Evolutionary conservation across 371 early-diverging fungal species (phyloP).

Genomic region (Mortierella sp.): DNA sequence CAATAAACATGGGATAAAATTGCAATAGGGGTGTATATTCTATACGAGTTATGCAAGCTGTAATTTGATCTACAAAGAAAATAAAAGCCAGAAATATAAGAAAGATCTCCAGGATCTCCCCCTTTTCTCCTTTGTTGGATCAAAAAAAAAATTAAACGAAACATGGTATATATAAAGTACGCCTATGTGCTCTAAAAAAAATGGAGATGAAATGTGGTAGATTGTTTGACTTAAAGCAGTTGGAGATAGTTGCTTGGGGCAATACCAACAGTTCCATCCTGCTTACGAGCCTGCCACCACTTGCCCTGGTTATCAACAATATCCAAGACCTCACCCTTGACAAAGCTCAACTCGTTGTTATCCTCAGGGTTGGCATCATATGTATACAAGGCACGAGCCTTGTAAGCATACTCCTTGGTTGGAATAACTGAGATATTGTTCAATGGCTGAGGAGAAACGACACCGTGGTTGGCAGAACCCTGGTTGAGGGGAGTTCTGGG

Average conservation of each 20-base stretch:
- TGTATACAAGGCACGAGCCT: conserved; percentile 71
- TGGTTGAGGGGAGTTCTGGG: conserved; percentile 39
- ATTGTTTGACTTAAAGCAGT: conserved; percentile 25
- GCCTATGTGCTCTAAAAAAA: no score
- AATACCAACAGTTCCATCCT: conserved; percentile 88
- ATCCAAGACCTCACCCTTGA: conserved; percentile 89
- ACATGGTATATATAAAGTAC: background rate
- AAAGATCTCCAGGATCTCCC: conserved; percentile 11
- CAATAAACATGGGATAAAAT: no score
- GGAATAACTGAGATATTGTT: conserved; percentile 57
- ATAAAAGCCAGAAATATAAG: background rate
- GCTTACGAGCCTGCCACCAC: conserved; percentile 95
- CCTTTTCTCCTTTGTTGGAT: background rate
- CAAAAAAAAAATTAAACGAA: background rate
- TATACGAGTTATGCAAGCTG: no score
- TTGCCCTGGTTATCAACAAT: conserved; percentile 93
- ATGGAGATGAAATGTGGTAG: background rate
- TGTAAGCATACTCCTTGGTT: conserved; percentile 59
- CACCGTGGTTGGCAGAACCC: conserved; percentile 19
- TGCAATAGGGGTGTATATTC: no score
- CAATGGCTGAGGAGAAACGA: conserved; percentile 32
- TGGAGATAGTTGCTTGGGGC: conserved; percentile 90
- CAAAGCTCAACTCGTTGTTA: conserved; percentile 91
- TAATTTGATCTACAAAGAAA: background rate
- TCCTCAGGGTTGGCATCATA: conserved; percentile 90